Evolutionary conservation across 805 yeast species (phyloP), one percentile per base, ranked within the genome.

Genomic region (Nakazawaea ambrosiae): DNA sequence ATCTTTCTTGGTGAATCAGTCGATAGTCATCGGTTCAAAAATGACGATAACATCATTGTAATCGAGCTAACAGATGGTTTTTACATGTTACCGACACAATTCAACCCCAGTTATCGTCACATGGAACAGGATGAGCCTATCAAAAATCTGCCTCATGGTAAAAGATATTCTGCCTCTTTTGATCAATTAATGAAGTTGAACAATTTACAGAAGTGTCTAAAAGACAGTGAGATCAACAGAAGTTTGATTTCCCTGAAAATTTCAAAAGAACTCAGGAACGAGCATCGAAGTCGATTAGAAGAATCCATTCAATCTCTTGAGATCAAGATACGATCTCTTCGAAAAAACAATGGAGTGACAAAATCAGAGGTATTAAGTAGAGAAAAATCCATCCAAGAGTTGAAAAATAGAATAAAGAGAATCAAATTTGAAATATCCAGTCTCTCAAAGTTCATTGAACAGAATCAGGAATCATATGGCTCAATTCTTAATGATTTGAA

Each of bases 121-220:
- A n/a, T 26, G 28, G 24, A 22, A 8, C 7, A 22, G 7, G 24
- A 22, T 10, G 7, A 8, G 7, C 10, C 10, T 10, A 10, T 22
- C 7, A 12, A 28, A 17, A 27, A 25, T 24, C 39, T 29, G 19
- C 20, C 6, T 27, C 19, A 14, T 31, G 27, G 19, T 41, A 26
- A 42, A 47, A 25, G 33, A 33, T 8, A 2, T 53, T 65, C 1
- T 54, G 66, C 37, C 6, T 49, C 62, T 0, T 66, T 58, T 44
- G 70, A 65, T 39, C 62, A 60, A 20, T 53, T 63, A 10, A 63
- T 66, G 69, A 65, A 63, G 36, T 37, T 66, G 41, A 63, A 63
- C 34, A 64, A 64, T 22, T 45, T 61, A 11, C 60, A 61, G 12
- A 42, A 53, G 14, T 61, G 66, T 35, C 53, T 63, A 9, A 50